Percentiles rank a stretch among this genome's conserved stretches.
Evolutionary conservation across 345 rosid species (phyloP).

Genomic region (Alliaria petiolata): DNA sequence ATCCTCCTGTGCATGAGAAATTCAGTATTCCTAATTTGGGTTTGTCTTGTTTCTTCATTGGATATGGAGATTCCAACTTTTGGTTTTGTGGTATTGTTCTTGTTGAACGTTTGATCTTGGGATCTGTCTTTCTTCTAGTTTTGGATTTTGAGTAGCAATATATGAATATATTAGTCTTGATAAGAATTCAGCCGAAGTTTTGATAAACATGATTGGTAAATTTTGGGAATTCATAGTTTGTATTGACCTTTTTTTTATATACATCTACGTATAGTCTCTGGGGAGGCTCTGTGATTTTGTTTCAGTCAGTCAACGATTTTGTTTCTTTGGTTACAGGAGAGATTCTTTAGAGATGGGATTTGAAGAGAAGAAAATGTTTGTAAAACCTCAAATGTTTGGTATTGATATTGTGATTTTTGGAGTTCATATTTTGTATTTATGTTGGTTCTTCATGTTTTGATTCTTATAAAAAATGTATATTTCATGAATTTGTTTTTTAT

Average conservation of each 20-base stretch:
- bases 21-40: neutral
- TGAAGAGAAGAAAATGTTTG: no score
- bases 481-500: no score
- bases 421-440: no score
- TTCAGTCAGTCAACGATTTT: no score
- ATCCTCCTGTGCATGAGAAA: neutral
- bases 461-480: no score
- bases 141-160: neutral
- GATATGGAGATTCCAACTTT: neutral
- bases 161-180: neutral
- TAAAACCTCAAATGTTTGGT: no score
- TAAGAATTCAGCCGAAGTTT: neutral
- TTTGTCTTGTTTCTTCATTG: no score
- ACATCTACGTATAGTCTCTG: no score
- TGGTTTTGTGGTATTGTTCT: neutral
- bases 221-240: neutral
- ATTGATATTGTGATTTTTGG: no score
- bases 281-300: slow-evolving; percentile 95
- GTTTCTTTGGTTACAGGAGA: no score
- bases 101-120: slow-evolving; percentile 8
- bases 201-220: neutral
- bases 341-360: no score
- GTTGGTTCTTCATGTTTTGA: no score
- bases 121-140: neutral
- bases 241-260: neutral